A percentile compares a stretch with the other conserved stretches of the same genome.
Evolutionary conservation across 148 eudicot species (phyloP).

Genomic region (Cornus controversa): DNA sequence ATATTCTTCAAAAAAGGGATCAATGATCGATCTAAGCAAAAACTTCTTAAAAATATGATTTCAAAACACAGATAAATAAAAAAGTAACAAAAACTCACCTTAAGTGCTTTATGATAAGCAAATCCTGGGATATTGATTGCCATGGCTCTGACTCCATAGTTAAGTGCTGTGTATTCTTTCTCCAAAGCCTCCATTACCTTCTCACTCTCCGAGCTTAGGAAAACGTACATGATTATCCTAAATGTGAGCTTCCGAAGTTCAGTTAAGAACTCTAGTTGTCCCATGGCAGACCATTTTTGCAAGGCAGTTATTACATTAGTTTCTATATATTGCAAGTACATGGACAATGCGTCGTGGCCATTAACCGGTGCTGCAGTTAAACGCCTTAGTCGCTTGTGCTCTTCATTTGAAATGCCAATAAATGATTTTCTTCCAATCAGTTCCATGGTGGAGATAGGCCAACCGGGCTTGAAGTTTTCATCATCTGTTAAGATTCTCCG

Average conservation of each 20-base stretch:
- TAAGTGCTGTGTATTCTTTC: conserved; percentile 61
- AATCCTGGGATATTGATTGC: conserved; percentile 87
- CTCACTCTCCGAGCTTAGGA: conserved; percentile 75
- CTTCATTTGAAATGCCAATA: conserved; percentile 57
- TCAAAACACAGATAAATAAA: too few relatives aligned
- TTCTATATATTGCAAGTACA: conserved; percentile 66
- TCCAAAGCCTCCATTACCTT: conserved; percentile 61
- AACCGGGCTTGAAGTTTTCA: conserved; percentile 79
- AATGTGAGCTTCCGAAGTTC: conserved; percentile 71
- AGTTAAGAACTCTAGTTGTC: conserved; percentile 72
- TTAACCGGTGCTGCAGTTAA: conserved; percentile 85
- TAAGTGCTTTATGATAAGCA: conserved; percentile 72
- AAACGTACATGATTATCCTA: conserved; percentile 70
- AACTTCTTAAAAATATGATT: too few relatives aligned
- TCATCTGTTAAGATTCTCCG: conserved; percentile 71
- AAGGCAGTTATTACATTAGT: conserved; percentile 44
- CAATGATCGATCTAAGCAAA: too few relatives aligned
- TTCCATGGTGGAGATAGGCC: conserved; percentile 68
- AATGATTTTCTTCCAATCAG: conserved; percentile 84
- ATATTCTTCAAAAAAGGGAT: too few relatives aligned
- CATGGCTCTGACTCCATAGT: conserved; percentile 79
- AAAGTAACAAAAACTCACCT: conserved; percentile 33
- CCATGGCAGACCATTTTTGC: conserved; percentile 69
- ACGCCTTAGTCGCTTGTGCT: conserved; percentile 74
- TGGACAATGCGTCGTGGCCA: conserved; percentile 78